A percentile compares a stretch with the other conserved stretches of the same genome.
phyloP scores from a whole-genome alignment of 2,329 filamentous ascomycete species.

The Thelonectria rubi region DNA sequence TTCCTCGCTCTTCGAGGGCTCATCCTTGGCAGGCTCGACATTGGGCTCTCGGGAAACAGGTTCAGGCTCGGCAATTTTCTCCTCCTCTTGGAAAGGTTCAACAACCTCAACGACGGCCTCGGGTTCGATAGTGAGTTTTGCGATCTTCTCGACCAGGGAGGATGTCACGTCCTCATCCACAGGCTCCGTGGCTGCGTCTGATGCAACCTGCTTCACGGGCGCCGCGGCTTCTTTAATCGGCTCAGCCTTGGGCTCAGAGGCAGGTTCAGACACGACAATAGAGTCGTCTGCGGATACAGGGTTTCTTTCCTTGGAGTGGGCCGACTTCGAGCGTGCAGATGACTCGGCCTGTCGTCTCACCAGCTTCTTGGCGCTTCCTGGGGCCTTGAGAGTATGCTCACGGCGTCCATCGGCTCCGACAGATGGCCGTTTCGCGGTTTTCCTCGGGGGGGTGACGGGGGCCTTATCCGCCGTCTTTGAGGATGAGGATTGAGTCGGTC shows the following conservation, averaged over 20 bases:
- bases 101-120: slow-evolving; percentile 30
- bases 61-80: slow-evolving; percentile 24
- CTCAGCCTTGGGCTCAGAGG: slow-evolving; percentile 18
- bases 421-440: slow-evolving; percentile 40
- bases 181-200: not conserved
- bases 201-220: slow-evolving; percentile 17
- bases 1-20: slow-evolving; percentile 17
- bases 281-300: slow-evolving; percentile 22
- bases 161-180: slow-evolving; percentile 25
- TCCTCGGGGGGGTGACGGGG: slow-evolving; percentile 59
- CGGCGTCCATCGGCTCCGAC: slow-evolving; percentile 35
- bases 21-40: slow-evolving; percentile 25
- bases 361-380: slow-evolving; percentile 38
- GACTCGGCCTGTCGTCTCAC: slow-evolving; percentile 11
- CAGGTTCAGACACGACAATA: slow-evolving; percentile 10
- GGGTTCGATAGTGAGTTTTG: slow-evolving; percentile 21
- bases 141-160: slow-evolving; percentile 19
- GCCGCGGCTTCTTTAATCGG: slow-evolving; percentile 18
- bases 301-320: slow-evolving; percentile 10
- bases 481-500: slow-evolving; percentile 75
- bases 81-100: slow-evolving; percentile 19
- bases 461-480: slow-evolving; percentile 73
- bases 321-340: slow-evolving; percentile 5
- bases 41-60: slow-evolving; percentile 12
- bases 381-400: slow-evolving; percentile 37